Evolutionary conservation across 2,329 filamentous ascomycete species (phyloP).

Genomic region (Didymella keratinophila): DNA sequence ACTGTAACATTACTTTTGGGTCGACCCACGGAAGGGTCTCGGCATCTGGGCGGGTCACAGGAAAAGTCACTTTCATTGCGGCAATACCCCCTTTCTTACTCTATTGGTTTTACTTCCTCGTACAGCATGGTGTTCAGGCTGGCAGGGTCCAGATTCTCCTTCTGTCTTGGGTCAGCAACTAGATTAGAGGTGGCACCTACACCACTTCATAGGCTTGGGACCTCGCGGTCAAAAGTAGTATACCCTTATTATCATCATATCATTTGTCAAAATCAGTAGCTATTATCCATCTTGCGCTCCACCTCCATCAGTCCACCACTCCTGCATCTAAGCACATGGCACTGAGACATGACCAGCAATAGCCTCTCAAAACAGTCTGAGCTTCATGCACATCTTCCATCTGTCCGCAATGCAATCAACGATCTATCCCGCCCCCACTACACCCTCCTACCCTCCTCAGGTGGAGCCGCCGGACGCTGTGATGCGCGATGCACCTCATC

Average conservation of each 20-base stretch:
- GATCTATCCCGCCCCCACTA: slow-evolving; percentile 9
- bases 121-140: slow-evolving; percentile 29
- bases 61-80: slow-evolving; percentile 50
- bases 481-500: slow-evolving; percentile 16
- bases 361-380: slow-evolving; percentile 1
- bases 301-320: neutral
- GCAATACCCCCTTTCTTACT: slow-evolving; percentile 43
- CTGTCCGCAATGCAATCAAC: slow-evolving; percentile 5
- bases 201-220: slow-evolving; percentile 13
- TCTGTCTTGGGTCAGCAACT: slow-evolving; percentile 26
- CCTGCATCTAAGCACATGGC: slow-evolving; percentile 11
- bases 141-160: slow-evolving; percentile 36
- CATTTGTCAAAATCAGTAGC: slow-evolving; percentile 14
- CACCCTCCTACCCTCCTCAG: slow-evolving; percentile 11
- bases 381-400: slow-evolving; percentile 2
- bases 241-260: slow-evolving; percentile 18
- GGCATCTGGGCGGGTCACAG: slow-evolving; percentile 49
- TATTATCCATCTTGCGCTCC: slow-evolving; percentile 5
- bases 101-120: slow-evolving; percentile 27
- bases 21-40: slow-evolving; percentile 32
- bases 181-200: slow-evolving; percentile 16
- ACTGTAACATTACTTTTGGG: slow-evolving; percentile 48
- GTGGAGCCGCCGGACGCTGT: slow-evolving; percentile 13
- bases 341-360: slow-evolving; percentile 15
- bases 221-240: slow-evolving; percentile 30